A percentile compares a stretch with the other conserved stretches of the same genome.
Evolutionary conservation across 78 protist species (phyloP).

Genomic region (Salpingoeca rosetta): DNA sequence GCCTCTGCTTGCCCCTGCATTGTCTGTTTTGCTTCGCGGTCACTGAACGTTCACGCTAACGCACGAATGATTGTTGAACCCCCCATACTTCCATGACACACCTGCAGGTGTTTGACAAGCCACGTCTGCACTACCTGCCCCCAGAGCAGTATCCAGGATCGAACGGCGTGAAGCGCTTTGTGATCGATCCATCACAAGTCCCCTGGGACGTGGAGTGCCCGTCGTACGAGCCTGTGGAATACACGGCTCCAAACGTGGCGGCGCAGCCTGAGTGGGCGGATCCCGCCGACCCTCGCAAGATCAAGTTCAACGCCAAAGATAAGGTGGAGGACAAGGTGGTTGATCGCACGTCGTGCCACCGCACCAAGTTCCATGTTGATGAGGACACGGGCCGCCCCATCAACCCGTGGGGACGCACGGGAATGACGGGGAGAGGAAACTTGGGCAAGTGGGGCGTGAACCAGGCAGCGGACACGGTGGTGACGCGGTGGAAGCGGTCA

Average conservation of each 20-base stretch:
- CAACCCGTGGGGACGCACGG: slow-evolving; percentile 31
- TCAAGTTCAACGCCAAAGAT: neutral
- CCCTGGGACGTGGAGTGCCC: neutral
- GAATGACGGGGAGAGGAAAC: slow-evolving; percentile 27
- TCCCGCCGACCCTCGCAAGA: neutral
- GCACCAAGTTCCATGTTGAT: neutral
- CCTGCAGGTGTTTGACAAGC: too few relatives aligned
- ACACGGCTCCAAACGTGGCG: neutral
- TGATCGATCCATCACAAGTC: neutral
- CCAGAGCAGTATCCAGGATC: too few relatives aligned
- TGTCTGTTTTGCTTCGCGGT: too few relatives aligned
- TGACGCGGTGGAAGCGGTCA: slow-evolving; percentile 17
- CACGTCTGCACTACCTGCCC: too few relatives aligned
- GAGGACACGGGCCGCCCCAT: neutral
- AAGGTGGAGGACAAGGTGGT: neutral
- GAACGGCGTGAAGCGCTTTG: neutral
- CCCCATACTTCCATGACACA: too few relatives aligned
- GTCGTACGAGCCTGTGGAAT: neutral
- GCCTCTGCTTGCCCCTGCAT: too few relatives aligned
- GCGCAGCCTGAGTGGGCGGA: neutral
- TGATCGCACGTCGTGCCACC: neutral
- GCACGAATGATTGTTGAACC: too few relatives aligned
- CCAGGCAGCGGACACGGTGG: slow-evolving; percentile 30
- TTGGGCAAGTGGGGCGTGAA: slow-evolving; percentile 33
- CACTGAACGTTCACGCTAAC: too few relatives aligned